phyloP scores from a whole-genome alignment of 73 alveolate species.

The Paramecium sonneborni region DNA sequence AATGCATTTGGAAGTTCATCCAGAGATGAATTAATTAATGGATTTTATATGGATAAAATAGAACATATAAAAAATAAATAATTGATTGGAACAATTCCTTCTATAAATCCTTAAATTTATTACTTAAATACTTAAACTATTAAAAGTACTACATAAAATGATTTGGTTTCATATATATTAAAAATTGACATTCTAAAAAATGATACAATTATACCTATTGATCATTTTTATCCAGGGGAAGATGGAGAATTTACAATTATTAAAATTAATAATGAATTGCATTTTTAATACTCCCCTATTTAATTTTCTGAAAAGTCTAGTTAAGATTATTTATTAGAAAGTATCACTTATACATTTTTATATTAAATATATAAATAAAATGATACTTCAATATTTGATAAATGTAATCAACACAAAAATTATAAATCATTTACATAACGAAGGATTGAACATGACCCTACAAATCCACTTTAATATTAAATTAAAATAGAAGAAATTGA shows the following conservation, averaged over 20 bases:
- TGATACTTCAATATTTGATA: not conserved
- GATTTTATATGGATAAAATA: not conserved
- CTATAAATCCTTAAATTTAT: not conserved
- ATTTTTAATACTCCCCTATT: not conserved
- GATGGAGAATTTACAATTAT: not conserved
- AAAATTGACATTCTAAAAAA: not conserved
- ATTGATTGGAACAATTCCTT: not conserved
- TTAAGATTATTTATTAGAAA: not conserved
- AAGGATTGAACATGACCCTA: not conserved
- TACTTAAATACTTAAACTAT: not conserved
- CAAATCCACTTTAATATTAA: not conserved
- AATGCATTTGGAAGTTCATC: not conserved
- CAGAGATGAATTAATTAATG: not conserved
- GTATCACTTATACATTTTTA: not conserved
- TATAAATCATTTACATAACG: not conserved
- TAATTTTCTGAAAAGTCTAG: not conserved
- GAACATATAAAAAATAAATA: not conserved
- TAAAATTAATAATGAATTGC: not conserved
- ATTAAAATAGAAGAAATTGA: not conserved
- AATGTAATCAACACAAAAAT: not conserved
- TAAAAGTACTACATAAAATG: not conserved
- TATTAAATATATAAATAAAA: not conserved
- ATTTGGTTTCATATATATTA: not conserved
- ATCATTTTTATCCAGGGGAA: conserved; percentile 13
- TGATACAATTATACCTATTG: not conserved